phyloP scores from a whole-genome alignment of 306 rosid genomes.

The Parietaria judaica region DNA sequence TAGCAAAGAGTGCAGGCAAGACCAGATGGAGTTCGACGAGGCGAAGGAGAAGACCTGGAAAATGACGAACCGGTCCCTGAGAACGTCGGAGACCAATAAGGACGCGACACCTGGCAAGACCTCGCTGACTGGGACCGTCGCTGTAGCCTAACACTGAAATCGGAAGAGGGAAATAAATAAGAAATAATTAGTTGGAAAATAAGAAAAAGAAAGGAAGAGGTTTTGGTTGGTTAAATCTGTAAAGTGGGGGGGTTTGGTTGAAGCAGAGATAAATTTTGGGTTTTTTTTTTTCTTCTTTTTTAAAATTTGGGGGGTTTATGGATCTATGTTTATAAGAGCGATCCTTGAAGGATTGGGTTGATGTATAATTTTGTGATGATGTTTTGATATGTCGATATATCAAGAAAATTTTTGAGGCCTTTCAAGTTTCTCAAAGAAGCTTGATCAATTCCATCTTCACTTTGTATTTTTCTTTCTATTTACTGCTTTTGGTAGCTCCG shows the following conservation, averaged over 20 bases:
- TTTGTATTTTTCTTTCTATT: neutral
- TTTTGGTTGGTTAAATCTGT: constrained; percentile 3
- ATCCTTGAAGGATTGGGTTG: constrained; percentile 10
- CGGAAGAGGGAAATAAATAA: neutral
- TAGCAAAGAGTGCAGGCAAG: constrained; percentile 86
- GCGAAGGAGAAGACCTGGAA: constrained; percentile 62
- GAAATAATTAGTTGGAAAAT: neutral
- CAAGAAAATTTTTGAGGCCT: constrained; percentile 8
- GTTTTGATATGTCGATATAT: constrained; percentile 1
- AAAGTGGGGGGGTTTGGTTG: neutral
- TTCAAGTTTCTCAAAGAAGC: constrained; percentile 7
- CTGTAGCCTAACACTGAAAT: constrained; percentile 37
- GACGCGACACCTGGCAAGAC: constrained; percentile 37
- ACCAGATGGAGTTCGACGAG: constrained; percentile 74
- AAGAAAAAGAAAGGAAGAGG: neutral
- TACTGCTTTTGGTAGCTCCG: too few relatives aligned
- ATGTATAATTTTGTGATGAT: constrained; percentile 16
- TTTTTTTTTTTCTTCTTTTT: constrained; percentile 21
- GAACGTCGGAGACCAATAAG: constrained; percentile 50
- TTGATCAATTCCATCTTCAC: neutral
- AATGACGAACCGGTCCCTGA: constrained; percentile 30
- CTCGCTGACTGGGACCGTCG: constrained; percentile 62
- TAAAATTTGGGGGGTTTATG: constrained; percentile 4
- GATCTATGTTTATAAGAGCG: constrained; percentile 19
- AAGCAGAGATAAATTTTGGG: constrained; percentile 6